Evolutionary conservation across 176 grass and related monocot species (phyloP).

Genomic region (Carex myosuroides): DNA sequence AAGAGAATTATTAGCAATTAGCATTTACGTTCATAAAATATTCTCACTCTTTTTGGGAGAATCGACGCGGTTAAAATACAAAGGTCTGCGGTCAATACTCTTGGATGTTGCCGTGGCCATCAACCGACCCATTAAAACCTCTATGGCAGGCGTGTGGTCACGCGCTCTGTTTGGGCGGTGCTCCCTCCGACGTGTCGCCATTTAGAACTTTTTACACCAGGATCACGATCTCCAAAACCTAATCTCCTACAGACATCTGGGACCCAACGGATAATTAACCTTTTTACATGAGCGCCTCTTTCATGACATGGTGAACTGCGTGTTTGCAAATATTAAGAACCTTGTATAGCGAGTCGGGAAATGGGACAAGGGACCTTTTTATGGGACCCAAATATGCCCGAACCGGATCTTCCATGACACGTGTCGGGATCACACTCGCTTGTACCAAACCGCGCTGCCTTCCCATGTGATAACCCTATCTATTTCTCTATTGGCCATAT

Average conservation of each 20-base stretch:
- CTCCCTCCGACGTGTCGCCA: slow-evolving; percentile 7
- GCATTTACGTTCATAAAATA: no score
- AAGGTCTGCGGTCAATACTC: neutral
- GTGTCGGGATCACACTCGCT: slow-evolving; percentile 7
- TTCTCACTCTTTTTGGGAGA: neutral
- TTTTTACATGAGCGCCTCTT: neutral
- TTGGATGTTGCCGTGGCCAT: neutral
- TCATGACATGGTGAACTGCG: neutral
- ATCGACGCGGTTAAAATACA: neutral
- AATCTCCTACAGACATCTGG: neutral
- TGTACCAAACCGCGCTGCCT: neutral
- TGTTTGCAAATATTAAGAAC: neutral
- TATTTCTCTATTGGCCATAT: slow-evolving; percentile 6
- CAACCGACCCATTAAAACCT: neutral
- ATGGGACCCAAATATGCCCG: neutral
- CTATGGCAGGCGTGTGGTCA: neutral
- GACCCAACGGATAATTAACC: neutral
- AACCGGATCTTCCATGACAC: slow-evolving; percentile 7
- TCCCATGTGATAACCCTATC: slow-evolving; percentile 39
- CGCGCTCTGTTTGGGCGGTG: slow-evolving; percentile 26
- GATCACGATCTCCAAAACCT: neutral
- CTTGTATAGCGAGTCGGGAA: neutral
- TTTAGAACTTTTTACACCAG: neutral
- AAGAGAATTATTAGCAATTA: no score
- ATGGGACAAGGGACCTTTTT: slow-evolving; percentile 8